Base-by-base conservation (phyloP, 2,329 filamentous ascomycete genomes). In the Sporothrix sp. region DNA sequence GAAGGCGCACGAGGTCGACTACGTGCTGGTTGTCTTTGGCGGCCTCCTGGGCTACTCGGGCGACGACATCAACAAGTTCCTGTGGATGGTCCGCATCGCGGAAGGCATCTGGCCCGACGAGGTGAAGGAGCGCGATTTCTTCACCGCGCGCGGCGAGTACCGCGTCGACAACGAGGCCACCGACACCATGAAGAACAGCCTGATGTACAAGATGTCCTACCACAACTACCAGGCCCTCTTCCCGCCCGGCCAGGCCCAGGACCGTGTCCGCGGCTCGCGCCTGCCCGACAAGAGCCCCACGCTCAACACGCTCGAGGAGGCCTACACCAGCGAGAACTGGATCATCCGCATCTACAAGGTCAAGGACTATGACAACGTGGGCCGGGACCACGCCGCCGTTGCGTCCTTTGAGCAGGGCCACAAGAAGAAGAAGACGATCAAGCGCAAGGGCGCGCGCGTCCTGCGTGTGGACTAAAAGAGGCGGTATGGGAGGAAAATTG, bases 171-270 rank as follows among this genome's bases (percentile, higher is more conserved):
- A 83, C n/a, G 80, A 87, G 60, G 93, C 93, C 48, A 95, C 90
- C 6, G 87, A 93, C 21, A 88, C 91, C 39, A 98, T 98, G 93
- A 93, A 87, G 75, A 95, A 98, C 79, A 96, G 90, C 70, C 79
- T 98, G 76, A 96, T 97, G 91, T 98, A 98, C 81, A 98, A 98
- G 79, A 96, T 98, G 90, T 96, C 89, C 20, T 98, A 98, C 78
- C 87, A 98, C 80, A 97, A 97, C 77, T 98, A 87, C 75, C 80
- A 91, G 68, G 72, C 78, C 42, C 81, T 98, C 56, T 98, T 97
- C 79, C 91, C 90, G 39, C 77, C 84, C 2, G 93, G 93, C 56
- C 89, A 97, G 70, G 90, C 87, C 32, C 74, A 82, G 60, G 93
- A 98, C 66, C 85, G 93, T 59, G 93, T 98, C 57, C 89, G 93